A percentile compares a stretch with the other conserved stretches of the same genome.
Evolutionary conservation across 2,329 filamentous ascomycete species (phyloP).

Genomic region (Cladophialophora immunda): DNA sequence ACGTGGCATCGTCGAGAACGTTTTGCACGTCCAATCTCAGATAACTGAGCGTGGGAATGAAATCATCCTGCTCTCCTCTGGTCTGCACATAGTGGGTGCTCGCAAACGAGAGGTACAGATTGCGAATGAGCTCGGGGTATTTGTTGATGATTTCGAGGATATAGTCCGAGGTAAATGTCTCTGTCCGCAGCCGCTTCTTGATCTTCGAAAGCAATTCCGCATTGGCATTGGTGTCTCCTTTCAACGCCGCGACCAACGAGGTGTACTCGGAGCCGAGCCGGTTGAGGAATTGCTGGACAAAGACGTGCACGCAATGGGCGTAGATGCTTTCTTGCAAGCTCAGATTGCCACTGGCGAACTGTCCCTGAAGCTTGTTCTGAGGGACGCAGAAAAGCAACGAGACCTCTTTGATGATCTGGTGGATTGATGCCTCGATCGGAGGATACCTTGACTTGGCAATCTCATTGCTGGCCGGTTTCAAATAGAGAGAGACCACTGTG

Average conservation of each 20-base stretch:
- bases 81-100: conserved; percentile 81
- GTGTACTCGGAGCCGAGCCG: conserved; percentile 90
- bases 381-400: conserved; percentile 97
- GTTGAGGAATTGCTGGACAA: conserved; percentile 97
- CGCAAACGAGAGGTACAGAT: conserved; percentile 90
- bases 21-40: conserved; percentile 72
- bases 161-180: conserved; percentile 98
- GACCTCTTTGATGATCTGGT: conserved; percentile 98
- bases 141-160: conserved; percentile 96
- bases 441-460: conserved; percentile 68
- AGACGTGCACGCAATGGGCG: conserved; percentile 96
- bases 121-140: conserved; percentile 86
- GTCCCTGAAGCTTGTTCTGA: conserved; percentile 91
- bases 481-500: conserved; percentile 94
- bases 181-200: conserved; percentile 91
- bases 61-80: conserved; percentile 70
- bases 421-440: conserved; percentile 90
- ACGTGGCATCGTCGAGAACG: conserved; percentile 76
- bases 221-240: conserved; percentile 81
- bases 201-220: conserved; percentile 89
- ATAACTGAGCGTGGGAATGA: conserved; percentile 74
- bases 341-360: conserved; percentile 85
- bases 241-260: conserved; percentile 81
- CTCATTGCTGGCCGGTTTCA: conserved; percentile 74
- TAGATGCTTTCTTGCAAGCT: conserved; percentile 98